A percentile compares a stretch with the other conserved stretches of the same genome.
These are phyloP conservation scores for Volvariella surrecta DNA, from an alignment of 1,284 basidiomycete genomes.

Conservation along the genomic window DNA sequence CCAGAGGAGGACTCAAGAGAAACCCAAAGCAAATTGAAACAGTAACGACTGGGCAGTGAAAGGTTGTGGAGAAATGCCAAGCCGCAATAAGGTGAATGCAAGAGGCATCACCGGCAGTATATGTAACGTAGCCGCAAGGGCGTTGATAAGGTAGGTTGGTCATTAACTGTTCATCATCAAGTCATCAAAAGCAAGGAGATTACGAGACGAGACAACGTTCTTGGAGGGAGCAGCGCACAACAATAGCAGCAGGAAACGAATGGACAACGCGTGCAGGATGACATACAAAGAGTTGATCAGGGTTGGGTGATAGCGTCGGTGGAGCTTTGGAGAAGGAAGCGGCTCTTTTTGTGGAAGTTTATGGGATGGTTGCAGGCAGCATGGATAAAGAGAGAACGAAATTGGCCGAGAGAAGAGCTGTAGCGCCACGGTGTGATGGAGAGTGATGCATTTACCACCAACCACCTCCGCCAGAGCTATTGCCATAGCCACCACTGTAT, in stretches of 20 bases:
- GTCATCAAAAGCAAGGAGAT: slow-evolving; percentile 40
- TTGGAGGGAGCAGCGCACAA: slow-evolving; percentile 48
- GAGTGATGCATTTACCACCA: slow-evolving; percentile 35
- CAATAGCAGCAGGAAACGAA: neutral
- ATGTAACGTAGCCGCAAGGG: slow-evolving; percentile 3
- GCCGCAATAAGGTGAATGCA: neutral
- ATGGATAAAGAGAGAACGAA: neutral
- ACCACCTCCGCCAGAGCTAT: slow-evolving; percentile 14
- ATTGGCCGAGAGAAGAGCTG: neutral
- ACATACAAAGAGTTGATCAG: neutral
- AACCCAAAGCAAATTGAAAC: neutral
- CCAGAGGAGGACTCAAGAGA: neutral
- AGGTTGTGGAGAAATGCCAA: neutral
- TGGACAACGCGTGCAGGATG: neutral
- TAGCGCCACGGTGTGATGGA: slow-evolving; percentile 3
- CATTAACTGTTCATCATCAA: slow-evolving; percentile 22
- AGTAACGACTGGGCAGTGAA: slow-evolving; percentile 4
- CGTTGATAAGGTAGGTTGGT: slow-evolving; percentile 6
- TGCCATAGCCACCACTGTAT: slow-evolving; percentile 19
- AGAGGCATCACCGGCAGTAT: slow-evolving; percentile 4
- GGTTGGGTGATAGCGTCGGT: neutral
- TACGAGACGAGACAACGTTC: slow-evolving; percentile 47
- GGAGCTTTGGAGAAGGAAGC: no score
- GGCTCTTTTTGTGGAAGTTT: slow-evolving; percentile 4
- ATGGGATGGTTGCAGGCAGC: slow-evolving; percentile 1